Evolutionary conservation across 1,284 basidiomycete genomes (phyloP).

Genomic region (Xanthoconium separans): DNA sequence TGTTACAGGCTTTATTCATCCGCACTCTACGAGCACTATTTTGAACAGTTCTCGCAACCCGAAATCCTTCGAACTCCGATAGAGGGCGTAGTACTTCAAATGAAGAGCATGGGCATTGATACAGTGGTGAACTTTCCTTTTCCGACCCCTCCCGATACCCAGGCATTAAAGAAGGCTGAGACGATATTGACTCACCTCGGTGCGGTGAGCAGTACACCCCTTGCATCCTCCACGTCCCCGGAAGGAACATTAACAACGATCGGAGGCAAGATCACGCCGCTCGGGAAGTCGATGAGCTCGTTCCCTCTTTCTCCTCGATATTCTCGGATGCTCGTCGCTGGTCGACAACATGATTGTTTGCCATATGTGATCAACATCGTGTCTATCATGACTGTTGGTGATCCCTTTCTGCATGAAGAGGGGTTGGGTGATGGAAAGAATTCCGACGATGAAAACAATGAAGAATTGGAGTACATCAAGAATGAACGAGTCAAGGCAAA

Average conservation of each 20-base stretch:
- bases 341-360: constrained; percentile 88
- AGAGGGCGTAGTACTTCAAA: constrained; percentile 95
- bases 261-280: constrained; percentile 77
- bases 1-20: constrained; percentile 95
- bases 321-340: constrained; percentile 92
- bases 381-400: constrained; percentile 90
- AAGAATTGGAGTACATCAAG: constrained; percentile 53
- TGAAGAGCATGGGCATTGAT: constrained; percentile 99
- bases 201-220: constrained; percentile 58
- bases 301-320: constrained; percentile 94
- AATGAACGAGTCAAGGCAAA: constrained; percentile 63
- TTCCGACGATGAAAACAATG: constrained; percentile 45
- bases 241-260: constrained; percentile 25
- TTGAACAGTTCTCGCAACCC: constrained; percentile 83
- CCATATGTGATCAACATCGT: constrained; percentile 93
- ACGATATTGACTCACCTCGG: constrained; percentile 80
- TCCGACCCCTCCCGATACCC: constrained; percentile 92
- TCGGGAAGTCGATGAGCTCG: constrained; percentile 89
- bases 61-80: constrained; percentile 97
- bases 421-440: constrained; percentile 48
- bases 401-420: constrained; percentile 92
- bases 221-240: constrained; percentile 24
- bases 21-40: constrained; percentile 88
- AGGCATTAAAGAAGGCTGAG: constrained; percentile 80
- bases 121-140: constrained; percentile 97